Percentiles rank a stretch among this genome's conserved stretches.
phyloP scores from a whole-genome alignment of 208 protist species.

The Naegleria gruberi region DNA sequence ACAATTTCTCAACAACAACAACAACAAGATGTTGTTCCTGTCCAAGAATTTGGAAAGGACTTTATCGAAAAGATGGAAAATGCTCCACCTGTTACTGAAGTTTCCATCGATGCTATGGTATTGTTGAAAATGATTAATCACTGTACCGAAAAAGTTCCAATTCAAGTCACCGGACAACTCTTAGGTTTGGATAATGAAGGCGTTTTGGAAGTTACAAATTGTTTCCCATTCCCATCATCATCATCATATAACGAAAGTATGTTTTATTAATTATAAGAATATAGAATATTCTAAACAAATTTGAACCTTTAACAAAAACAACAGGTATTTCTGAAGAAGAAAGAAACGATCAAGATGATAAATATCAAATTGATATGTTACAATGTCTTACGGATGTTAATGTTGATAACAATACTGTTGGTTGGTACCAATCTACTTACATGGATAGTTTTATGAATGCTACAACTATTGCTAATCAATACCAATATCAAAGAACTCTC shows the following conservation, averaged over 20 bases:
- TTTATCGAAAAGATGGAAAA: slow-evolving; percentile 5
- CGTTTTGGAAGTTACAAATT: not conserved
- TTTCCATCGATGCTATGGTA: not conserved
- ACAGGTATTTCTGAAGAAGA: not conserved
- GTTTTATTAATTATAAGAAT: not conserved
- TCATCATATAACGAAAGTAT: not conserved
- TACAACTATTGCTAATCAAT: slow-evolving; percentile 3
- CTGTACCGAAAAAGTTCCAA: slow-evolving; percentile 14
- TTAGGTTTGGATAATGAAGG: not conserved
- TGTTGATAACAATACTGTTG: slow-evolving; percentile 20
- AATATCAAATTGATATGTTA: slow-evolving; percentile 13
- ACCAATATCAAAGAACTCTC: not conserved
- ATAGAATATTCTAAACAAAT: not conserved
- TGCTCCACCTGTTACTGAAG: not conserved
- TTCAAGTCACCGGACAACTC: not conserved
- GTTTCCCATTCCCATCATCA: not conserved
- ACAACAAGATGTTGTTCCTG: not conserved
- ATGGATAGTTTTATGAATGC: not conserved
- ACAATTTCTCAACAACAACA: not conserved
- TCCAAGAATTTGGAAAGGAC: not conserved
- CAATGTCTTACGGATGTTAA: not conserved
- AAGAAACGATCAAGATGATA: not conserved
- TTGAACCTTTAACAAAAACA: not conserved
- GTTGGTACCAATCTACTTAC: slow-evolving; percentile 22
- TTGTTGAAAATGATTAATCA: slow-evolving; percentile 18